phyloP scores from a whole-genome alignment of 495 filamentous ascomycete species.

The Talaromyces stipitatus region DNA sequence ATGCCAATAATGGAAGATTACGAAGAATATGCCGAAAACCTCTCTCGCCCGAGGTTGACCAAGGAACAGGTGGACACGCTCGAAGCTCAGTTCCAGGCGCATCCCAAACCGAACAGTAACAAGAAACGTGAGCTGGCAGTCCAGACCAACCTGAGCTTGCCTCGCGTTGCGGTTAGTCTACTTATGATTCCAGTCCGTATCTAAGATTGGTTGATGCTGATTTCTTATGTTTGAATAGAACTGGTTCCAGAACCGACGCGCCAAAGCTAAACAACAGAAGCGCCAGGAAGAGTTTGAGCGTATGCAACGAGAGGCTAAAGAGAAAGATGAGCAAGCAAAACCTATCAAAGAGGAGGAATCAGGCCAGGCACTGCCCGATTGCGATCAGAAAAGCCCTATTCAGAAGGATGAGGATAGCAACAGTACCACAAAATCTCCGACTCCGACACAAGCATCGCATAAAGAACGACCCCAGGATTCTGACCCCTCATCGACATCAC shows the following conservation, averaged over 20 bases:
- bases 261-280: slow-evolving; percentile 72
- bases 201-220: slow-evolving; percentile 2
- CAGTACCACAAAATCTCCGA: slow-evolving; percentile 17
- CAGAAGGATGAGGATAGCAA: slow-evolving; percentile 16
- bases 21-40: slow-evolving; percentile 43
- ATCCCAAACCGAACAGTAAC: slow-evolving; percentile 70
- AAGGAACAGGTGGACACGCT: slow-evolving; percentile 76
- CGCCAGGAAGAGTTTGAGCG: slow-evolving; percentile 58
- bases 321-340: slow-evolving; percentile 29
- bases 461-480: slow-evolving; percentile 18
- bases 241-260: slow-evolving; percentile 87
- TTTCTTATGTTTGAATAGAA: slow-evolving; percentile 47
- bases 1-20: slow-evolving; percentile 38
- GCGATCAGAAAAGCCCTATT: slow-evolving; percentile 21
- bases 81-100: slow-evolving; percentile 66
- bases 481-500: slow-evolving; percentile 9
- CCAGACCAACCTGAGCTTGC: slow-evolving; percentile 62
- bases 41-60: slow-evolving; percentile 59
- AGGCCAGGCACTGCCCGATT: slow-evolving; percentile 21
- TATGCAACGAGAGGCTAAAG: slow-evolving; percentile 47
- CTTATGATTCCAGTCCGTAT: not conserved
- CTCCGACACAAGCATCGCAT: slow-evolving; percentile 23
- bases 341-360: slow-evolving; percentile 4
- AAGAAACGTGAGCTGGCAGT: slow-evolving; percentile 68
- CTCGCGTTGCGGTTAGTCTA: slow-evolving; percentile 65